phyloP scores from a whole-genome alignment of 1,284 basidiomycete species.

The Pyrrhoderma lamaoense region DNA sequence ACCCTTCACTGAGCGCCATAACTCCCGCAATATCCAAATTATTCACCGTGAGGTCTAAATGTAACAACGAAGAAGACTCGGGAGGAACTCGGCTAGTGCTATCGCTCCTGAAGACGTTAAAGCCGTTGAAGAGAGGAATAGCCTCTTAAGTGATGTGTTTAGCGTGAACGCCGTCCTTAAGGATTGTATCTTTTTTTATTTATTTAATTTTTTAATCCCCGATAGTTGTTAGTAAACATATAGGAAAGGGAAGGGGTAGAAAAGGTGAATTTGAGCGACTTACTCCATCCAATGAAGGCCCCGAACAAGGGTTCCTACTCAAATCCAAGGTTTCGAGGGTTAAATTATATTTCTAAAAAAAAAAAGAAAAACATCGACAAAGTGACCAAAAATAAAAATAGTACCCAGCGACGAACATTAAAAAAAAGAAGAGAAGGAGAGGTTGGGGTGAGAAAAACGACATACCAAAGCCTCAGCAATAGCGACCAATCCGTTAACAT shows the following conservation, averaged over 20 bases:
- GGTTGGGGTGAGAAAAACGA: too few relatives aligned
- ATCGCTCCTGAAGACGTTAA: slow-evolving; percentile 86
- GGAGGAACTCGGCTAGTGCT: slow-evolving; percentile 95
- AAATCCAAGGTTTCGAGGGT: slow-evolving; percentile 91
- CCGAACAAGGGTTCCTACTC: slow-evolving; percentile 89
- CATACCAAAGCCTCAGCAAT: slow-evolving; percentile 91
- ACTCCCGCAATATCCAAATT: slow-evolving; percentile 84
- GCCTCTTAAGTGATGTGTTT: slow-evolving; percentile 85
- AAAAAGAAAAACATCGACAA: too few relatives aligned
- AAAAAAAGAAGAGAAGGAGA: too few relatives aligned
- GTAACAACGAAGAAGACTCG: slow-evolving; percentile 79
- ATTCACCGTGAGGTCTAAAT: slow-evolving; percentile 83
- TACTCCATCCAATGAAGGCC: slow-evolving; percentile 81
- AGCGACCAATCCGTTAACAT: slow-evolving; percentile 70
- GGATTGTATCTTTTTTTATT: slow-evolving; percentile 61
- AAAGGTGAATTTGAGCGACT: slow-evolving; percentile 26
- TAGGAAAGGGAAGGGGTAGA: neutral
- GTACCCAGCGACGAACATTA: too few relatives aligned
- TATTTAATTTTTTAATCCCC: too few relatives aligned
- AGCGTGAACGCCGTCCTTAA: slow-evolving; percentile 89
- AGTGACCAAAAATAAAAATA: too few relatives aligned
- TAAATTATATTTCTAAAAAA: slow-evolving; percentile 97
- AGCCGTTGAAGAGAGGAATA: slow-evolving; percentile 84
- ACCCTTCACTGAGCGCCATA: slow-evolving; percentile 81
- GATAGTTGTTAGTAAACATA: too few relatives aligned